A percentile compares a stretch with the other conserved stretches of the same genome.
These are phyloP conservation scores for Kurtzmaniella natalensis DNA, from an alignment of 1,139 yeast species.

Conservation along the genomic window DNA sequence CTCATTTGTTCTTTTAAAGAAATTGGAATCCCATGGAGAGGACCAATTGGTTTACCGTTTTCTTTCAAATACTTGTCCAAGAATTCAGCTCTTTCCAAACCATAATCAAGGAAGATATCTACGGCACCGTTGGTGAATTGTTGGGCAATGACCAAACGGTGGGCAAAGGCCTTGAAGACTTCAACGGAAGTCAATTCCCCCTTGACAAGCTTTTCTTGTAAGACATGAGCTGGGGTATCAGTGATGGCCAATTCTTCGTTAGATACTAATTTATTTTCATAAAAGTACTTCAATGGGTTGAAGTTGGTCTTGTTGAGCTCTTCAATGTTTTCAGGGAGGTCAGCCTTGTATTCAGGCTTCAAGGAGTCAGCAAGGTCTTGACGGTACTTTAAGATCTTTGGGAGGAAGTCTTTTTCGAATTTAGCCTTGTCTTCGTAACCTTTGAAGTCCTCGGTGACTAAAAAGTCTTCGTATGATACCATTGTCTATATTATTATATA, in stretches of 20 bases:
- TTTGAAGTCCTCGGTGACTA: constrained; percentile 28
- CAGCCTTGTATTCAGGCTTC: constrained; percentile 37
- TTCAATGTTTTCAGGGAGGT: constrained; percentile 38
- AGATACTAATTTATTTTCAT: constrained; percentile 39
- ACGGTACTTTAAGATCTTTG: constrained; percentile 49
- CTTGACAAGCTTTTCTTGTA: constrained; percentile 23
- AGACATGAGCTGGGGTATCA: constrained; percentile 33
- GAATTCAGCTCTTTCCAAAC: constrained; percentile 48
- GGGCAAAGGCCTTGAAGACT: constrained; percentile 48
- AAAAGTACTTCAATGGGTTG: constrained; percentile 42
- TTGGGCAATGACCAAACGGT: constrained; percentile 56
- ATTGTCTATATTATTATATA: no score
- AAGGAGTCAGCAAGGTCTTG: constrained; percentile 36
- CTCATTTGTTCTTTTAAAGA: constrained; percentile 72
- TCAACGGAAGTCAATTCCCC: constrained; percentile 39
- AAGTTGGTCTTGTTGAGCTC: constrained; percentile 38
- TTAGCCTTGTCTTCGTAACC: constrained; percentile 36
- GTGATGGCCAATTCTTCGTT: constrained; percentile 45
- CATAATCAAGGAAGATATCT: constrained; percentile 56
- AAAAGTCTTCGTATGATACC: constrained; percentile 23
- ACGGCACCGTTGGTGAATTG: constrained; percentile 57
- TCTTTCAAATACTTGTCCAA: constrained; percentile 48
- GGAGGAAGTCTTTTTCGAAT: constrained; percentile 35
- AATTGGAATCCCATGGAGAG: constrained; percentile 75
- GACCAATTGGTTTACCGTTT: constrained; percentile 63